Conservation (phyloP, 257 asterid species). For the Salvia rosmarinus region DNA sequence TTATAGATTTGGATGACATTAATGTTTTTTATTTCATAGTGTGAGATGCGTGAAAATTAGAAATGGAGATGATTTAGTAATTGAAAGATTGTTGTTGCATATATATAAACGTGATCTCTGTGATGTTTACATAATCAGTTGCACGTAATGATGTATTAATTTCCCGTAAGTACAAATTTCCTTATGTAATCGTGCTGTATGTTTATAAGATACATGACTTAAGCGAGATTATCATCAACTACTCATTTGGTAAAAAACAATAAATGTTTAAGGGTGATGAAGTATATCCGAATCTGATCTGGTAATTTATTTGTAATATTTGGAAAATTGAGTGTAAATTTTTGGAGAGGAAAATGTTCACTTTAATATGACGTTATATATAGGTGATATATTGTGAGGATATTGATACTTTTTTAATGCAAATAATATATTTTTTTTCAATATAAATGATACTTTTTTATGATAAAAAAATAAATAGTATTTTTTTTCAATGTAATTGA, state of each 20-base stretch:
- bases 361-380: too few species aligned
- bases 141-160: neutral
- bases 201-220: neutral
- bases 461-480: too few species aligned
- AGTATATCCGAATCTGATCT: too few species aligned
- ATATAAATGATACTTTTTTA: too few species aligned
- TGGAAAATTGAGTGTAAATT: too few species aligned
- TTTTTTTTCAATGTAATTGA: too few species aligned
- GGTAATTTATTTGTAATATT: too few species aligned
- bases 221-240: too few species aligned
- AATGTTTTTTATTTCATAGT: neutral
- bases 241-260: neutral
- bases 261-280: too few species aligned
- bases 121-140: neutral
- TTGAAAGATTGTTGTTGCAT: neutral
- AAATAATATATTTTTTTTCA: too few species aligned
- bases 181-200: constrained; percentile 5
- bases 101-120: neutral
- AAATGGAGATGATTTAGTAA: neutral
- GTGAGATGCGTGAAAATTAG: neutral
- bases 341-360: neutral
- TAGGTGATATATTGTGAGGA: too few species aligned
- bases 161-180: neutral
- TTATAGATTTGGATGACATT: neutral
- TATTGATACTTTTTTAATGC: too few species aligned